phyloP scores from a whole-genome alignment of 352 stramenopile species.

The Globisporangium perplexum region DNA sequence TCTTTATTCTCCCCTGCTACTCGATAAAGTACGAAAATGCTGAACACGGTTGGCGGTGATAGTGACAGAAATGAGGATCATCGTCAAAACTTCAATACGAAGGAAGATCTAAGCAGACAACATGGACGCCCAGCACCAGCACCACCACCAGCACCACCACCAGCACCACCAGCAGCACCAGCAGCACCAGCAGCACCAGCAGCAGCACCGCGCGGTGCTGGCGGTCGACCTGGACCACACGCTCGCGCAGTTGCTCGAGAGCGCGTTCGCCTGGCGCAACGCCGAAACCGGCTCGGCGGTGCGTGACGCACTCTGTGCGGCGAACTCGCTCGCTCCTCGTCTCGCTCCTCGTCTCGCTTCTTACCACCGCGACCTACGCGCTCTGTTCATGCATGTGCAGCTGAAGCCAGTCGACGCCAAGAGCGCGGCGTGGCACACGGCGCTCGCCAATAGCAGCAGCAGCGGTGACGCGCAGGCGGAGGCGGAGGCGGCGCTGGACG shows the following conservation, averaged over 20 bases:
- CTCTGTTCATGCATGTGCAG: constrained; percentile 7
- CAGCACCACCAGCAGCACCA: background rate
- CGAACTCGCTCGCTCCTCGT: background rate
- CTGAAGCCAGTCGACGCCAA: constrained; percentile 14
- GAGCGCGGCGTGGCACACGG: constrained; percentile 23
- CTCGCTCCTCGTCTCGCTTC: background rate
- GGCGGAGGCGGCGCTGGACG: constrained; percentile 20
- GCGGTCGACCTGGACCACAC: constrained; percentile 65
- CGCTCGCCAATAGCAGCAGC: constrained; percentile 16
- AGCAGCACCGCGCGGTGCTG: constrained; percentile 27
- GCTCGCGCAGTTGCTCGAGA: constrained; percentile 39
- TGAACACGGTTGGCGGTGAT: too few relatives aligned
- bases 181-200: background rate
- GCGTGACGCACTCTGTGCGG: background rate
- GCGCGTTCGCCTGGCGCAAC: constrained; percentile 50
- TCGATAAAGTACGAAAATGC: background rate
- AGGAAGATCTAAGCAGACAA: background rate
- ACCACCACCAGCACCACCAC: background rate
- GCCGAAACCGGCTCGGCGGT: constrained; percentile 31
- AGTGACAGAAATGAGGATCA: too few relatives aligned
- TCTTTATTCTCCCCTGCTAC: background rate
- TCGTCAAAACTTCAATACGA: too few relatives aligned
- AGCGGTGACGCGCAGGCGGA: constrained; percentile 8
- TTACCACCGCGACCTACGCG: background rate
- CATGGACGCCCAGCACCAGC: background rate